Evolutionary conservation across 208 protist genomes (phyloP), one percentile per base, ranked within the genome.

Genomic region (Angomonas deanei): DNA sequence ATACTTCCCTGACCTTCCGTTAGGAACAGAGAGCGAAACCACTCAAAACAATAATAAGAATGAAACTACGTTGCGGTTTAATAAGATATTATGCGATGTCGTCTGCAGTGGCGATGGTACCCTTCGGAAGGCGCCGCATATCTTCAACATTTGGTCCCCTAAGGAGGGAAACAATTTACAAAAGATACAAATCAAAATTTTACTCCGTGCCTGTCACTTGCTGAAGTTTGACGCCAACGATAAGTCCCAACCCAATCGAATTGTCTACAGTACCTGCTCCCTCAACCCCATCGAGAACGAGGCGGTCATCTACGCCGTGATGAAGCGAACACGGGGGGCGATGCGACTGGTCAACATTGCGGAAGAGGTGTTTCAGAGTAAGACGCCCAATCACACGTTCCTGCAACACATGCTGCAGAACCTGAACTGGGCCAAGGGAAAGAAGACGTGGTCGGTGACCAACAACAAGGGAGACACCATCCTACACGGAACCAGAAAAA

Each of bases 201-300:
- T 84, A 4, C 31, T 82, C 31, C 82, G 86, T 21, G 91, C 84
- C 23, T 84, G 84, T 53, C 84, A 94, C 52, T 69, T 97, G 4
- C 72, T 91, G 27, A 5, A 28, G n/a, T 6, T 8, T n/a, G 23
- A 53, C 8, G 47, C 8, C 5, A 26, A 53, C n/a, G n/a, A 26
- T 8, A 8, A 6, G n/a, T 28, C 6, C 11, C n/a, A 53, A 24
- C 8, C 11, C 10, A 96, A 97, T n/a, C 71, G 77, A 19, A 72
- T 98, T 2, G 95, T 98, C 19, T 99, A 99, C 78, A 97, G 88
- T 55, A 99, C 97, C 2, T 99, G 97, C 82, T 97, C 94, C 8
- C 78, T 98, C 36, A 98, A 98, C 67, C 97, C 97, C 15, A 70
- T 98, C 28, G 97, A 99, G 76, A 94, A 98, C 61, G 97, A 98